Evolutionary conservation across 2,329 filamentous ascomycete species (phyloP), one percentile per base, ranked within the genome.

Genomic region (Calonectria honghensis): DNA sequence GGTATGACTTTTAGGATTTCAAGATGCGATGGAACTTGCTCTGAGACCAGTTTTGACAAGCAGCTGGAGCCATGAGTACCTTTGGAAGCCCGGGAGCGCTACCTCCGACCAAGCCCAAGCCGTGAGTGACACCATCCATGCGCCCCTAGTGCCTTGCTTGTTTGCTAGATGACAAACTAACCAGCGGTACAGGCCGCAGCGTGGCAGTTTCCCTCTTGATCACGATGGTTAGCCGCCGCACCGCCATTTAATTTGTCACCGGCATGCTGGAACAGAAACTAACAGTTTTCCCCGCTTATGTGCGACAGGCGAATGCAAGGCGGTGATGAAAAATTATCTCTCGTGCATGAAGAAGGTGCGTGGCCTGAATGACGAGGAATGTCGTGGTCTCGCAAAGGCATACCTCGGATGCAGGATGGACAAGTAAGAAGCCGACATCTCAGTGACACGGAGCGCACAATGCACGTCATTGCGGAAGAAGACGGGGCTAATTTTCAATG

Each of bases 321-420:
- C 93, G 73, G 91, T 97, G 78, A 98, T 98, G 92, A 91, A 91
- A 73, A 90, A 90, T 68, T 99, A 99, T 83, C 90, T 99, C 63
- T 90, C 91, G 73, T 99, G 97, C 85, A 93, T 99, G 83, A 97
- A 96, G 84, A 93, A 91, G 76, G 93, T 94, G 77, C 92, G 92
- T 79, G 97, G 97, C 31, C 91, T 94, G 80, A 98, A 98, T 83
- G 94, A 97, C 77, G 90, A 95, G 75, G 93, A 95, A 82, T 99
- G 97, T 84, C 93, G 97, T 72, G 88, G 92, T 81, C 86, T 98
- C 70, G 96, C 96, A 74, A 98, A 98, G 87, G 90, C 92, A 37
- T 99, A 99, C 85, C 88, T 99, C 69, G 88, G 92, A 65, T 99
- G 97, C 85, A 92, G 97, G 64, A 99, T 99, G 97, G 96, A 98